Evolutionary conservation across 768 basidiomycete genomes (phyloP), one percentile per base, ranked within the genome.

Genomic region (Hirschioporus abietinus): DNA sequence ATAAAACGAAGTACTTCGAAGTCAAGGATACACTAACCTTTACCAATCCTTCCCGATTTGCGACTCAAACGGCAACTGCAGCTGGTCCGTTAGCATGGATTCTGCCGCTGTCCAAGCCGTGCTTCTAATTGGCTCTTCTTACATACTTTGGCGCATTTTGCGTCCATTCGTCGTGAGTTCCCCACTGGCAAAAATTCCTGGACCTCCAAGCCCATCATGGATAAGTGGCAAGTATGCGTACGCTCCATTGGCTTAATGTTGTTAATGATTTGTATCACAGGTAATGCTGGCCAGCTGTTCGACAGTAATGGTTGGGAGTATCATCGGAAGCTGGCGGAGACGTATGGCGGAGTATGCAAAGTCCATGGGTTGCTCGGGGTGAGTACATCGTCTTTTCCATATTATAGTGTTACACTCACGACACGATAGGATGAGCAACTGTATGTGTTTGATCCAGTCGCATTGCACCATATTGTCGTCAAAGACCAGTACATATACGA

Each of bases 391-490:
- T 17, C 36, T 3, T 65, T 25, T 25, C 42, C 35, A 8, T 15
- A 61, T 1, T 15, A 25, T 7, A 18, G 15, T 59, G 34, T n/a
- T 17, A 23, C 20, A 1, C 35, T 61, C 23, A 52, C 30, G 3
- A 3, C 17, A 3, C 3, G 9, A 64, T 72, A 77, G 77, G 73
- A 74, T 65, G 70, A 74, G 34, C 71, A 76, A 60, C 71, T 84
- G 7, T 78, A 78, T 66, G 75, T 81, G 0, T 81, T 72, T 63
- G 83, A 84, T 67, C 81, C 83, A 0, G 77, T 75, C 52, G 83
- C 83, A 0, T 66, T 84, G 64, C 76, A 83, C 64, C 78, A 80
- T 66, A 81, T 84, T 24, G 61, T 82, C 24, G 72, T 83, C 18
- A 83, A 83, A 71, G 83, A 81, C 57, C 67, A 72, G 60, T 58